Base-by-base conservation (phyloP, 1,284 basidiomycete genomes). In the Apiotrichum akiyoshidainum region DNA sequence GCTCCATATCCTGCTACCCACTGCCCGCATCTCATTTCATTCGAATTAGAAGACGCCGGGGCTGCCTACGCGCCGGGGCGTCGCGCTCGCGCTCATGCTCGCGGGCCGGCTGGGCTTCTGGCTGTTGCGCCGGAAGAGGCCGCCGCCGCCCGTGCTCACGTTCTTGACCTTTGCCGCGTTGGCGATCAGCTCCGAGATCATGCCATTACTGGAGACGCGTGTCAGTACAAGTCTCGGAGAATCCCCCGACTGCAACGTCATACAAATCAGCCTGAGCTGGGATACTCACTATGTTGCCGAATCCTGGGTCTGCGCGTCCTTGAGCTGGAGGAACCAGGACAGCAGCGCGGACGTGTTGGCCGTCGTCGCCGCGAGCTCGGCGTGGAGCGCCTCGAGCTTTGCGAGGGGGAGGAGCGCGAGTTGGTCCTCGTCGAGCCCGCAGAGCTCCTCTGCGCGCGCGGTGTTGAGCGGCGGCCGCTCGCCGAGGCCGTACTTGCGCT, bases 231-330 rank as follows among this genome's bases (percentile, higher is more conserved):
- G 12, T 12, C 2, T 35, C 44, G 10, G 16, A n/a, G n/a, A n/a
- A n/a, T n/a, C n/a, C n/a, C n/a, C n/a, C n/a, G n/a, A n/a, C n/a
- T n/a, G n/a, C n/a, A n/a, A n/a, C n/a, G n/a, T n/a, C n/a, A n/a
- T n/a, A 19, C 41, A 19, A 35, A 31, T 6, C 7, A 11, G 14
- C 11, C n/a, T n/a, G 31, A 2, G 22, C 7, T 6, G 14, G 13
- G 46, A 10, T 0, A 70, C 74, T 64, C 54, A 78, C 76, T 76
- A 76, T 46, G 74, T 75, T 1, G 65, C 63, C 17, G 71, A 66
- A 71, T 94, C 91, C 74, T 94, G 90, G 67, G 88, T 86, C 64
- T 92, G 79, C 22, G 88, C 86, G 65, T 94, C 92, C 65, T 87
- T 85, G 53, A 84, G 83, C 76, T 95, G 91, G 56, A 93, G 79